phyloP scores from a whole-genome alignment of 1,284 basidiomycete genomes.

The Puccinia triticina region DNA sequence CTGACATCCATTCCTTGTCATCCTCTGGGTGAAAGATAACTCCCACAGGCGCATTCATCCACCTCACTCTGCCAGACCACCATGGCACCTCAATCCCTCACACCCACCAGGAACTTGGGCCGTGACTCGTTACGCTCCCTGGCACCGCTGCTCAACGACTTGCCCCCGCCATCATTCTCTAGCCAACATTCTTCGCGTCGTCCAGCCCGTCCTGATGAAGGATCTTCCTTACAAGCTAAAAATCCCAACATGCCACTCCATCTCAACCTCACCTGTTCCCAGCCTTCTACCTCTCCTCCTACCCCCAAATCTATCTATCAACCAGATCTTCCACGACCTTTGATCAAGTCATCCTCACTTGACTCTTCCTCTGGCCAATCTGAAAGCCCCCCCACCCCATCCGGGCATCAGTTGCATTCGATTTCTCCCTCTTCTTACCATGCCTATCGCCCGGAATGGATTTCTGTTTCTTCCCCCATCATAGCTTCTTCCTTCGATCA shows the following conservation, averaged over 20 bases:
- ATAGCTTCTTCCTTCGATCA: conserved; percentile 17
- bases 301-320: not conserved
- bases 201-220: too few species aligned
- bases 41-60: not conserved
- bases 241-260: not conserved
- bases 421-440: conserved; percentile 6
- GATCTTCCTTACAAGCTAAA: not conserved
- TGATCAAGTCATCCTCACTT: conserved; percentile 24
- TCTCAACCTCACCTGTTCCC: not conserved
- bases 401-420: not conserved
- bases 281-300: conserved; percentile 18
- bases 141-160: conserved; percentile 21
- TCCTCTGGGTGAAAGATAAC: too few species aligned
- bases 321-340: not conserved
- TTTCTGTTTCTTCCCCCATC: conserved; percentile 26
- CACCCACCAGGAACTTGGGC: not conserved
- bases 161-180: conserved; percentile 12
- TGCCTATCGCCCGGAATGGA: conserved; percentile 29
- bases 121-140: conserved; percentile 16
- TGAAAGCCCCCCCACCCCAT: conserved; percentile 10
- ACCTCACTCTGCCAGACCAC: not conserved
- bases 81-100: conserved; percentile 13
- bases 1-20: not conserved
- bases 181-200: not conserved
- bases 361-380: conserved; percentile 15